Evolutionary conservation across 257 asterid genomes (phyloP).

Genomic region (Nicotiana sylvestris): DNA sequence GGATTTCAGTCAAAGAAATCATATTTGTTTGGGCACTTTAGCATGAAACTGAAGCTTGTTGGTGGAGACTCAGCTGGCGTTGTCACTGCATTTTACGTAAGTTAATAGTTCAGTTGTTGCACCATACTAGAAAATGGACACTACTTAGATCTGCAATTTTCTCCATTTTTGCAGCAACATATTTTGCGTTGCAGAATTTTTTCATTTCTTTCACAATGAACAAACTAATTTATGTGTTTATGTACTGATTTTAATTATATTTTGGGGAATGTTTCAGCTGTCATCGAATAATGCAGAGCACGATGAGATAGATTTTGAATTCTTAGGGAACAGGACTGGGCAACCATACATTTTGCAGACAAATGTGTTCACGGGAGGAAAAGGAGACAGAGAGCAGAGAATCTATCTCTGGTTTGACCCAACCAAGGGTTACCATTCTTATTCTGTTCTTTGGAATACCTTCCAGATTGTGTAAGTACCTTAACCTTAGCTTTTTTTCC

Average conservation of each 20-base stretch:
- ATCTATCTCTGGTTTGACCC: conserved; percentile 41
- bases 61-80: conserved; percentile 43
- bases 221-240: neutral
- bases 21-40: conserved; percentile 39
- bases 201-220: neutral
- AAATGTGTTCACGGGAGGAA: conserved; percentile 40
- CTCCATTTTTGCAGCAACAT: neutral
- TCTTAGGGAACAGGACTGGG: conserved; percentile 41
- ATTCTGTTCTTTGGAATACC: conserved; percentile 31
- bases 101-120: neutral
- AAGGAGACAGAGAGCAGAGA: conserved; percentile 38
- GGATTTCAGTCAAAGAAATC: conserved; percentile 39
- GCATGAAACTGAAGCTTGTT: conserved; percentile 37
- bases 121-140: neutral
- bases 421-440: conserved; percentile 28
- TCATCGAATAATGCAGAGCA: conserved; percentile 34
- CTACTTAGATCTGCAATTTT: neutral
- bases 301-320: conserved; percentile 45
- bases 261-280: conserved; percentile 14
- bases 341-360: conserved; percentile 39
- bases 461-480: conserved; percentile 21
- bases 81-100: conserved; percentile 39
- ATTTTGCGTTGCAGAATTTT: neutral
- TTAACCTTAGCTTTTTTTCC: neutral
- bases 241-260: neutral